Evolutionary conservation across 1,284 basidiomycete genomes (phyloP).

Genomic region (Leccinum glutinopallens): DNA sequence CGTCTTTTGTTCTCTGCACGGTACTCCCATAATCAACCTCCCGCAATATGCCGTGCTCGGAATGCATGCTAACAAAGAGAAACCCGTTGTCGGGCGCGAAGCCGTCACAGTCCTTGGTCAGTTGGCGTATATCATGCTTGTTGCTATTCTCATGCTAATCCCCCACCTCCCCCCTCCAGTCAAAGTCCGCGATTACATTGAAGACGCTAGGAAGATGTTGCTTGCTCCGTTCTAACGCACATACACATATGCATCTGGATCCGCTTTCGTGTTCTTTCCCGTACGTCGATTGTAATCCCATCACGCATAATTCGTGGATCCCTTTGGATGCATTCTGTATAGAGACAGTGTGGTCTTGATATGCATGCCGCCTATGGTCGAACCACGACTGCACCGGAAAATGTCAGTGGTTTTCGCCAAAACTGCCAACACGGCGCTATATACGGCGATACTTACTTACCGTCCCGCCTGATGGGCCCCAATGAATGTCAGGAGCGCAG

Average conservation of each 20-base stretch:
- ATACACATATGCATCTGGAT: not conserved
- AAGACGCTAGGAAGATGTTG: constrained; percentile 61
- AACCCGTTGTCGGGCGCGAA: constrained; percentile 92
- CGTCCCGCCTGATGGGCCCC: no score
- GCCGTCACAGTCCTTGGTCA: constrained; percentile 96
- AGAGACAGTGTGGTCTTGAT: constrained; percentile 10
- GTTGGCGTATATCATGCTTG: constrained; percentile 33
- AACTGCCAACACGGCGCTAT: no score
- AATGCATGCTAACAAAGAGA: constrained; percentile 97
- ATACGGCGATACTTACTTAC: no score
- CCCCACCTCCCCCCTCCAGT: constrained; percentile 51
- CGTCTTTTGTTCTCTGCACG: constrained; percentile 96
- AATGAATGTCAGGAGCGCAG: constrained; percentile 63
- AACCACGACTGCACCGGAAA: no score
- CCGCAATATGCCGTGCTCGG: constrained; percentile 95
- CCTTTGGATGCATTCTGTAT: constrained; percentile 7
- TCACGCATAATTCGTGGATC: constrained; percentile 17
- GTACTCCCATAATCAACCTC: constrained; percentile 97
- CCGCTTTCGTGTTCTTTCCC: constrained; percentile 3
- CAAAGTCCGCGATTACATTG: constrained; percentile 59
- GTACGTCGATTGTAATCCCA: constrained; percentile 14
- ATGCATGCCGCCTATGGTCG: not conserved
- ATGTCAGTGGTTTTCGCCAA: no score
- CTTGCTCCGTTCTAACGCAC: constrained; percentile 37
- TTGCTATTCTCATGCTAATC: constrained; percentile 15